Evolutionary conservation across 306 rosid genomes (phyloP).

Genomic region (Cucurbita maxima): DNA sequence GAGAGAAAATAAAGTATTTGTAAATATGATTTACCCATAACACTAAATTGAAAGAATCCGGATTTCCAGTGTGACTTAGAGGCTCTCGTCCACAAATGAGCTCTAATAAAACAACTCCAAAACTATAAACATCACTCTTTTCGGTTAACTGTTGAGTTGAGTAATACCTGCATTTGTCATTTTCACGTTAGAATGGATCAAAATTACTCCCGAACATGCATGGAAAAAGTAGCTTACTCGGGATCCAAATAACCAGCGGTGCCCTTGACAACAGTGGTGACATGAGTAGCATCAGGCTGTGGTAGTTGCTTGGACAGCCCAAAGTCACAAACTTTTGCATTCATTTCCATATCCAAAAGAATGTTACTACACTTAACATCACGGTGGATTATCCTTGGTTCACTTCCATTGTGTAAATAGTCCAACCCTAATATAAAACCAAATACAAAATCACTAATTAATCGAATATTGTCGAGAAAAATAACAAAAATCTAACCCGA

Average conservation of each 20-base stretch:
- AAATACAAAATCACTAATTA: background rate
- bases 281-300: constrained; percentile 71
- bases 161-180: constrained; percentile 40
- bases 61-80: constrained; percentile 62
- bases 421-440: constrained; percentile 51
- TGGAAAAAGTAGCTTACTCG: constrained; percentile 36
- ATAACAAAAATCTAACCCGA: background rate
- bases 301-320: constrained; percentile 81
- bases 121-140: constrained; percentile 87
- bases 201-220: background rate
- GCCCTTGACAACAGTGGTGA: constrained; percentile 88
- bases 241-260: constrained; percentile 96
- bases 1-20: background rate
- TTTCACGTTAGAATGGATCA: background rate
- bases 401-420: constrained; percentile 80
- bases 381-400: constrained; percentile 86
- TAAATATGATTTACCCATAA: constrained; percentile 47
- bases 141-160: constrained; percentile 79
- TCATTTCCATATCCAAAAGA: constrained; percentile 75
- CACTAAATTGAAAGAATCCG: constrained; percentile 88
- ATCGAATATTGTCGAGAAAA: too few species aligned
- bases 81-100: constrained; percentile 96
- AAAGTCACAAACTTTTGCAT: constrained; percentile 85
- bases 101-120: constrained; percentile 84
- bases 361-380: constrained; percentile 89